phyloP scores from a whole-genome alignment of 1,139 yeast genomes.

The Zhuliangozyma parablackwelliae region DNA sequence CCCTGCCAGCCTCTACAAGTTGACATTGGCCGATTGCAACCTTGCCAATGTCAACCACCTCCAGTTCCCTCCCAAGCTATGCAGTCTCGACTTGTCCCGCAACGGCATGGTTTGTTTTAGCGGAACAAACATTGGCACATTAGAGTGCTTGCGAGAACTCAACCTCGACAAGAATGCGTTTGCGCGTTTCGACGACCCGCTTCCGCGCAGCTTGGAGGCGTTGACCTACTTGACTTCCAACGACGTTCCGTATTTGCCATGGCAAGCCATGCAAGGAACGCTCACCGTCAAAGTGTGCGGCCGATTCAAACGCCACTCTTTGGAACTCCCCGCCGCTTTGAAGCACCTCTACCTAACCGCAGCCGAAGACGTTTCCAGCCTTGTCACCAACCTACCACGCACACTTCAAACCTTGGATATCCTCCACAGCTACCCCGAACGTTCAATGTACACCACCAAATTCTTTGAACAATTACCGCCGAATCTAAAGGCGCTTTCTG shows the following conservation, averaged over 20 bases:
- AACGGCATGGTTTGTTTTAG: conserved; percentile 4
- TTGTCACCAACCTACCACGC: conserved; percentile 7
- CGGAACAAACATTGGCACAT: conserved; percentile 3
- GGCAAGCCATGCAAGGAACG: too few species aligned
- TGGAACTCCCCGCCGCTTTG: too few species aligned
- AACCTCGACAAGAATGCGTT: conserved; percentile 7
- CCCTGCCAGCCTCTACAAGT: conserved; percentile 2
- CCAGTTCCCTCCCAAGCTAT: conserved; percentile 5
- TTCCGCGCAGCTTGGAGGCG: conserved; percentile 5
- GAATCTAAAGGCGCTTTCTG: conserved; percentile 1
- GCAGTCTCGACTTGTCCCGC: conserved; percentile 6
- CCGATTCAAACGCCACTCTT: too few species aligned
- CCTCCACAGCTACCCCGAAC: too few species aligned
- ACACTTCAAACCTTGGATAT: too few species aligned
- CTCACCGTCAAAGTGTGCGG: too few species aligned
- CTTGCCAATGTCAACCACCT: conserved; percentile 4
- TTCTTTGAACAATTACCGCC: conserved; percentile 5
- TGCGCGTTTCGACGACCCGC: background rate
- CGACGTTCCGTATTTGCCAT: too few species aligned
- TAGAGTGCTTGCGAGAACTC: conserved; percentile 3
- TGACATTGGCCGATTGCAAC: conserved; percentile 4
- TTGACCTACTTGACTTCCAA: too few species aligned
- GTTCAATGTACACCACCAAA: conserved; percentile 1
- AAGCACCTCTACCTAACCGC: too few species aligned
- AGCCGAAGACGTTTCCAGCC: too few species aligned